Base-by-base conservation (phyloP, 148 eudicot species). In the Beta vulgaris region DNA sequence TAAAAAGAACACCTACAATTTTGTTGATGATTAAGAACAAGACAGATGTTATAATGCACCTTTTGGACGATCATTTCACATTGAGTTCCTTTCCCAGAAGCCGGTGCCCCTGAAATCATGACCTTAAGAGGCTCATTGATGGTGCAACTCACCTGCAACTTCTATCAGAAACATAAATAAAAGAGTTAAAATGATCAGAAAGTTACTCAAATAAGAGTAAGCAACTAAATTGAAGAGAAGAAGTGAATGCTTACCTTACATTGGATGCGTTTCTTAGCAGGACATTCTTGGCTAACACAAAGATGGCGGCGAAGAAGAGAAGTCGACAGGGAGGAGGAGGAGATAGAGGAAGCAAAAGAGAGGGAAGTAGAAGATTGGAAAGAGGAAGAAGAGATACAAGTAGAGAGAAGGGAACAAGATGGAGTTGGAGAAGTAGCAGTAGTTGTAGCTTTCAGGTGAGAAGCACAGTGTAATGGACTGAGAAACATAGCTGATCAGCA, bases 41-140 rank as follows among this genome's bases (percentile, higher is more conserved):
- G 57, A 25, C 25, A 58, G 18, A 55, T n/a, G 19, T 16, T 36
- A 13, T 7, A 42, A 35, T 66, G 48, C 55, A 95, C 99, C 90
- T 90, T 89, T 37, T 90, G 82, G 72, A 80, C 92, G 75, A 95
- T 90, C 89, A 90, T 57, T 86, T 95, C 87, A 67, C 96, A 95
- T 75, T 95, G 99, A 81, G 99, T 92, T 78, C 97, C 99, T 86
- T 95, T 95, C 18, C 98, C 98, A 26, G 98, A 95, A 61, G 98
- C 98, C 3, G 98, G 97, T 8, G 98, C 93, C n/a, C 99, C 99
- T 4, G 97, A 95, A 68, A 92, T 89, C 92, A 95, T 89, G 69
- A 95, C 97, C 86, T 92, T 92, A 63, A 91, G 73, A 11, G 99
- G 99, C 85, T 88, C 97, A 69, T 36, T 82, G 76, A 74, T 70